These are phyloP conservation scores for Strobilomyces confusus DNA, from an alignment of 768 basidiomycete genomes.

Conservation along the genomic window DNA sequence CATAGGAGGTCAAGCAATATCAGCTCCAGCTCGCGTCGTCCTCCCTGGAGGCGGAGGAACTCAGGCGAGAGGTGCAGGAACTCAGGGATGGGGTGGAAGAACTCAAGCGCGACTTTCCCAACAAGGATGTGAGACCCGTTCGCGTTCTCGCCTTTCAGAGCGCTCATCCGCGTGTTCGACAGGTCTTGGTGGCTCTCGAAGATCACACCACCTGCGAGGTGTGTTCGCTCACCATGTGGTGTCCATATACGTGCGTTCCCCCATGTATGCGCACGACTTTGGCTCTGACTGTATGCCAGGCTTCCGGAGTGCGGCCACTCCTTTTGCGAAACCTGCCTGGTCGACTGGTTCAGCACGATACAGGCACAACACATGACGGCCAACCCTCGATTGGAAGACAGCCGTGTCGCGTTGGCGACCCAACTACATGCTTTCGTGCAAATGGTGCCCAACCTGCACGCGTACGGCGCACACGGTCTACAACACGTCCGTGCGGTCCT, in stretches of 20 bases:
- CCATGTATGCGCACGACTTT: not conserved
- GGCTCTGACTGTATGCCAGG: conserved; percentile 31
- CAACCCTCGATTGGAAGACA: conserved; percentile 43
- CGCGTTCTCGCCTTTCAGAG: not conserved
- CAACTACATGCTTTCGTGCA: conserved; percentile 20
- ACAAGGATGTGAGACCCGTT: conserved; percentile 6
- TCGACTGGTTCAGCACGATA: conserved; percentile 48
- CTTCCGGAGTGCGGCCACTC: conserved; percentile 67
- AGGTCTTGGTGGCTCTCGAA: conserved; percentile 46
- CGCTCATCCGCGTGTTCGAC: not conserved
- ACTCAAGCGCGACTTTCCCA: conserved; percentile 13
- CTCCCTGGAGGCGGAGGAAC: conserved; percentile 18
- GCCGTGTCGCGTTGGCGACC: conserved; percentile 19
- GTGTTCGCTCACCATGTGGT: conserved; percentile 61
- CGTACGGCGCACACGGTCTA: conserved; percentile 13
- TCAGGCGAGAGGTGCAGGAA: conserved; percentile 18
- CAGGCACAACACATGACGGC: conserved; percentile 45
- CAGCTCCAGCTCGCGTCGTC: conserved; percentile 6
- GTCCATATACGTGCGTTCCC: conserved; percentile 52
- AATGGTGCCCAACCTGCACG: conserved; percentile 20
- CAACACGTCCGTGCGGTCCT: conserved; percentile 19
- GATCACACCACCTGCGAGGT: conserved; percentile 62
- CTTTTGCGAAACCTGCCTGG: conserved; percentile 60
- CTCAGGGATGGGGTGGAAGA: conserved; percentile 20
- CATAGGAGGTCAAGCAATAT: conserved; percentile 20